These are phyloP conservation scores for Aeminium ludgeri DNA, from an alignment of 495 filamentous ascomycete species.

Conservation along the genomic window DNA sequence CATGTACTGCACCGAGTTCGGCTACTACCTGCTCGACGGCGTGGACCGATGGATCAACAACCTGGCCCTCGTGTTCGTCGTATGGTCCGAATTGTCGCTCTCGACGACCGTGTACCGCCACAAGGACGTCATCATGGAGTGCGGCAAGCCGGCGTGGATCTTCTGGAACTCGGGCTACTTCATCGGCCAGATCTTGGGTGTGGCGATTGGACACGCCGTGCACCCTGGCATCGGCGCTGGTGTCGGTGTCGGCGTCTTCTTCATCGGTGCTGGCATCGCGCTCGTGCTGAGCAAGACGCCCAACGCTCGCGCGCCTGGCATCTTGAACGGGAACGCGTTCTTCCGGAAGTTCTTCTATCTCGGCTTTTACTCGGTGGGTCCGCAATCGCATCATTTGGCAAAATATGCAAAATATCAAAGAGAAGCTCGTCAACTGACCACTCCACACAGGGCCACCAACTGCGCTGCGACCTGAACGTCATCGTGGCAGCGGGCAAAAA, in stretches of 20 bases:
- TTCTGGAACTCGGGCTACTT: not conserved
- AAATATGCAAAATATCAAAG: not conserved
- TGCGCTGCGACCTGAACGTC: constrained; percentile 9
- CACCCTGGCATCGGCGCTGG: not conserved
- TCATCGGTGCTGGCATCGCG: not conserved
- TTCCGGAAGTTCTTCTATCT: not conserved
- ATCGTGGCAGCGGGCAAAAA: constrained; percentile 18
- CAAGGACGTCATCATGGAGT: not conserved
- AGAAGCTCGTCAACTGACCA: not conserved
- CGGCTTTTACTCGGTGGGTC: not conserved
- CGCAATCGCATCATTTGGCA: not conserved
- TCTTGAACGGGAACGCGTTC: not conserved
- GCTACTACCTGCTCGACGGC: not conserved
- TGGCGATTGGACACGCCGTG: not conserved
- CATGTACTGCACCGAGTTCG: not conserved
- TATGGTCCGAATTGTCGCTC: not conserved
- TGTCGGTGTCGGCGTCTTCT: not conserved
- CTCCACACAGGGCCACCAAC: constrained; percentile 2
- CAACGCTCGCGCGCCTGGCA: not conserved
- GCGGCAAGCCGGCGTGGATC: not conserved
- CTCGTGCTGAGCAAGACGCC: not conserved
- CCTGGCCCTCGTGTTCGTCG: not conserved
- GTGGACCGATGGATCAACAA: not conserved
- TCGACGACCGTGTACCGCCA: not conserved
- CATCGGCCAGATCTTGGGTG: not conserved